Base-by-base conservation (phyloP, 1,284 basidiomycete genomes). In the Tylopilus sp. region DNA sequence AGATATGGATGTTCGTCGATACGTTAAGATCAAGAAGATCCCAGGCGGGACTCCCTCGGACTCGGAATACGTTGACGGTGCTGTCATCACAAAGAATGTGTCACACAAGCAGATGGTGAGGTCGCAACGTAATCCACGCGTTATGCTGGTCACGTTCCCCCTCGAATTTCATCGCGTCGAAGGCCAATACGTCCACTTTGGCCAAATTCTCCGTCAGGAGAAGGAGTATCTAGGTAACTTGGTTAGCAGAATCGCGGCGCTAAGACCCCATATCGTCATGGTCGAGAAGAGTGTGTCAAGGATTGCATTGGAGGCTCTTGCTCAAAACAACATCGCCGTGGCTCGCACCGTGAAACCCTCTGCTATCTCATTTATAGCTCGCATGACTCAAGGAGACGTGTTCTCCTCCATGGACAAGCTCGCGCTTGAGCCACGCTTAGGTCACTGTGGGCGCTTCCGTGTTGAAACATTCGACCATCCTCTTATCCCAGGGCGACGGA, bases 11-110 rank as follows among this genome's bases (percentile, higher is more conserved):
- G 88, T 97, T 18, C 80, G 96, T 41, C 81, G 89, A 25, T 97
- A 97, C 59, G 92, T 99, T 56, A 99, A 99, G 74, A 95, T 99
- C 70, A 99, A 99, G 74, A 96, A 97, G 69, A 89, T 99, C 16
- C 95, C 97, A 0, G 97, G 97, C 12, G 97, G 97, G 11, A 76
- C 80, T 44, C 93, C 95, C 30, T 79, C 76, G 28, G 93, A 99
- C 66, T 97, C 92, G 11, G 95, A 98, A 74, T 99, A 96, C 61
- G 91, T 99, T 43, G 91, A 96, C 55, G 97, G 97, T 3, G 92
- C 91, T 10, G 94, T 99, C 42, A 97, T 98, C 63, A 96, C 94
- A 18, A 98, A 99, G 76, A 97, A 99, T 59, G 88, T 98, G 6
- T 92, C 95, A 5, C 96, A 98, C 67, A 97, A 97, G 71, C 82